Base-by-base conservation (phyloP, 805 yeast genomes). In the Wickerhamiella allomyrinae region DNA sequence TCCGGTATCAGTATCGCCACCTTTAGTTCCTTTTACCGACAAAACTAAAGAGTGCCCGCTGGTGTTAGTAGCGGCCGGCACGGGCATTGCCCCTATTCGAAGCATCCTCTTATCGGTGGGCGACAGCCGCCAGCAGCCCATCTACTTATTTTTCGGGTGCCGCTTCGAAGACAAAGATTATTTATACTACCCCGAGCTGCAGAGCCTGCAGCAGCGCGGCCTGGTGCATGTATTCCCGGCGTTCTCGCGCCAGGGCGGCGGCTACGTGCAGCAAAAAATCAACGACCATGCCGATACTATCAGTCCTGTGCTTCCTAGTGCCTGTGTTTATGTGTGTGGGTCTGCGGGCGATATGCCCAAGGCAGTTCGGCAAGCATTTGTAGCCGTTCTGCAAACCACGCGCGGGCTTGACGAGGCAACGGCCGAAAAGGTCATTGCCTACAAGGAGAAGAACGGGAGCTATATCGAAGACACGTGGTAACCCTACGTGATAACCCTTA, bases 51-150 rank as follows among this genome's bases (percentile, higher is more conserved):
- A 37, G 5, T 34, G 25, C 20, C 35, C 45, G 21, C 61, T 81
- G 20, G 61, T 91, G 3, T 65, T 89, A 71, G 69, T 89, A 3
- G 79, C 89, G 1, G 94, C 98, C 0, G 99, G 98, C 3, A 93
- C 97, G 0, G 99, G 99, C 2, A 67, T 91, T 9, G 98, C 99
- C 0, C 98, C 98, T 2, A 76, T 89, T 71, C 73, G 84, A 53
- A 71, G 83, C 1, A 54, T 87, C 11, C 73, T 73, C 34, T 58
- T 15, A 29, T 48, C 4, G 49, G 51, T 47, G 0, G 42, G 45
- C 33, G 21, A 40, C 5, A 33, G 40, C 22, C 51, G 50, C 1
- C 36, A 43, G 1, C 64, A 62, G 21, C 57, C 59, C 1, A 53
- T 79, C 33, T 61, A 69, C 34, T 58, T 89, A 21, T 83, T 87